A percentile compares a stretch with the other conserved stretches of the same genome.
phyloP scores from a whole-genome alignment of 2,329 filamentous ascomycete species.

The Periconia macrospinosa region DNA sequence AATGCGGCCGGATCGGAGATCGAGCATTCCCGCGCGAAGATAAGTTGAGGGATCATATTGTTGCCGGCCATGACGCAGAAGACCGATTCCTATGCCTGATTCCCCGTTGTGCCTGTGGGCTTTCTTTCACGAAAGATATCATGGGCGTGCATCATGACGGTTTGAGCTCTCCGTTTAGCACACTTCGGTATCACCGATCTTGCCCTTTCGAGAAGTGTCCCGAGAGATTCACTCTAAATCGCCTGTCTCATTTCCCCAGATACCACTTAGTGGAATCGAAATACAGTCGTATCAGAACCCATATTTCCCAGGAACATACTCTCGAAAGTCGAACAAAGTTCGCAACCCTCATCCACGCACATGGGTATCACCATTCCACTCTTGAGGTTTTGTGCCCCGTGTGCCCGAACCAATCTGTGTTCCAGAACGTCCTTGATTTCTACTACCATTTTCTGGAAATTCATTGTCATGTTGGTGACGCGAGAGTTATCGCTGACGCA shows the following conservation, averaged over 20 bases:
- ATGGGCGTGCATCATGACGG: slow-evolving; percentile 6
- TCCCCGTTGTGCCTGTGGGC: not conserved
- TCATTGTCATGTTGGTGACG: slow-evolving; percentile 2
- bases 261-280: not conserved
- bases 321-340: slow-evolving; percentile 2
- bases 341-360: not conserved
- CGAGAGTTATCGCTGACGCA: no score
- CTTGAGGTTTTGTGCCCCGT: slow-evolving; percentile 9
- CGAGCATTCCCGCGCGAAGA: slow-evolving; percentile 12
- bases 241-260: not conserved
- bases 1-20: slow-evolving; percentile 4
- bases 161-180: not conserved
- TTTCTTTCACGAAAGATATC: not conserved
- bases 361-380: slow-evolving; percentile 10
- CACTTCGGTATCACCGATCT: not conserved
- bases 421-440: slow-evolving; percentile 3
- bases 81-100: slow-evolving; percentile 6
- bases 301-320: slow-evolving; percentile 9
- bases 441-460: slow-evolving; percentile 3
- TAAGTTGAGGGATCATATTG: slow-evolving; percentile 16
- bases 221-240: not conserved
- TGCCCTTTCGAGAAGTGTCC: slow-evolving; percentile 2
- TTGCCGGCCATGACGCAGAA: slow-evolving; percentile 14
- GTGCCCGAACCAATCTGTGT: slow-evolving; percentile 3
- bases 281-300: slow-evolving; percentile 5